Conservation (phyloP, 208 protist genomes). For the Trypanosoma caninum region DNA sequence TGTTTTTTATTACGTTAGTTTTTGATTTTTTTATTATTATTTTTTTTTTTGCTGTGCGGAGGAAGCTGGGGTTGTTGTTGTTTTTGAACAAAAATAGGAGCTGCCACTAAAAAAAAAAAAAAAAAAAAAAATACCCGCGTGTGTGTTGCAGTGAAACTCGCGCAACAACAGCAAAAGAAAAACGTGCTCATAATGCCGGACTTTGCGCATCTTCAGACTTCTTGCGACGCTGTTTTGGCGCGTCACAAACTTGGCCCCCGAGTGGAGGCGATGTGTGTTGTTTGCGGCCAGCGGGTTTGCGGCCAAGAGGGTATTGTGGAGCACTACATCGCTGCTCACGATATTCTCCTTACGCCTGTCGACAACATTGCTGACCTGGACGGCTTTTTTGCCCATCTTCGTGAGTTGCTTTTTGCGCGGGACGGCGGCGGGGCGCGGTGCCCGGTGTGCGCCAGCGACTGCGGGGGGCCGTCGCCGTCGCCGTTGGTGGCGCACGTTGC, state of each 20-base stretch:
- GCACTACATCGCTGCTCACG: conserved; percentile 47
- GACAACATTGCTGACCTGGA: conserved; percentile 53
- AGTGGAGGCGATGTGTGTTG: conserved; percentile 38
- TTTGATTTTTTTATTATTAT: not conserved
- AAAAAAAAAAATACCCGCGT: too few relatives aligned
- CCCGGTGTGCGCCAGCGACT: conserved; percentile 45
- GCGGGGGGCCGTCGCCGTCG: conserved; percentile 3
- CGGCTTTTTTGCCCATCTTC: conserved; percentile 30
- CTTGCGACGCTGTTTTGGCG: conserved; percentile 53
- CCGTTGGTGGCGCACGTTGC: conserved; percentile 23
- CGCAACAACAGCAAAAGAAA: too few relatives aligned
- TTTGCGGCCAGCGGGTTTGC: conserved; percentile 39
- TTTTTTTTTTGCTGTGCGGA: conserved; percentile 4
- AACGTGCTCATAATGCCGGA: too few relatives aligned
- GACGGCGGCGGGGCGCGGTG: conserved; percentile 21
- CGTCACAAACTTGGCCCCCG: conserved; percentile 34
- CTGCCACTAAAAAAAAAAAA: too few relatives aligned
- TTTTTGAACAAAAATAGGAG: too few relatives aligned
- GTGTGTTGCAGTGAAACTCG: too few relatives aligned
- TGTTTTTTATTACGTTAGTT: too few relatives aligned
- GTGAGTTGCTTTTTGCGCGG: conserved; percentile 25
- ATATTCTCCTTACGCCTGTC: conserved; percentile 42
- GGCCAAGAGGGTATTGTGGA: conserved; percentile 54
- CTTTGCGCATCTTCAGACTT: conserved; percentile 23
- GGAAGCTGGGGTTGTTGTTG: not conserved